These are phyloP conservation scores for Volvox africanus DNA, from an alignment of 139 green algal species.

Conservation along the genomic window DNA sequence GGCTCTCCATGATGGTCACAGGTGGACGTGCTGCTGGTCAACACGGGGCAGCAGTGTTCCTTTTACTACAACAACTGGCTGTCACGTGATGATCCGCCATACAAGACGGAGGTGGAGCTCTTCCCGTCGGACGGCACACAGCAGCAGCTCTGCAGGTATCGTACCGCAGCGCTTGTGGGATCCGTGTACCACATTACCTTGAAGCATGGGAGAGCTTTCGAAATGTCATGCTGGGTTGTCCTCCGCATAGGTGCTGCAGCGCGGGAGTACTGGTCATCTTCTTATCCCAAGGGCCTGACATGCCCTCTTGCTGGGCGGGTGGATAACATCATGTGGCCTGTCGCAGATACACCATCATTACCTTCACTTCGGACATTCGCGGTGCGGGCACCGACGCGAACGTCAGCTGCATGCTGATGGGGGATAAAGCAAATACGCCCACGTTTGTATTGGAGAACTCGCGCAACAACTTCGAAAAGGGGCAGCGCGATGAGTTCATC, in stretches of 20 bases:
- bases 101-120: slow-evolving; percentile 64
- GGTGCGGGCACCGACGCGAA: slow-evolving; percentile 70
- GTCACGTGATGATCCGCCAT: slow-evolving; percentile 62
- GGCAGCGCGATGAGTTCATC: slow-evolving; percentile 63
- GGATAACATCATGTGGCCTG: no score
- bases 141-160: slow-evolving; percentile 29
- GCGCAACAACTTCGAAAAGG: slow-evolving; percentile 59
- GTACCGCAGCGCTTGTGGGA: background rate
- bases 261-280: no score
- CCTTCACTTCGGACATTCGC: slow-evolving; percentile 68
- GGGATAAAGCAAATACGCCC: slow-evolving; percentile 64
- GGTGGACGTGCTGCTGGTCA: slow-evolving; percentile 65
- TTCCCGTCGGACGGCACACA: slow-evolving; percentile 27
- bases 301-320: no score
- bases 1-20: background rate
- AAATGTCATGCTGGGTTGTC: no score
- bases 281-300: no score
- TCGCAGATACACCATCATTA: slow-evolving; percentile 62
- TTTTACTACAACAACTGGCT: slow-evolving; percentile 71
- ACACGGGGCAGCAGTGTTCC: slow-evolving; percentile 49
- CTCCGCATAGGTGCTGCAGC: no score
- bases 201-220: no score
- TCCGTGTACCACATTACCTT: no score
- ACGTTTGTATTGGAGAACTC: slow-evolving; percentile 48
- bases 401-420: slow-evolving; percentile 65